phyloP scores from a whole-genome alignment of 2,329 filamentous ascomycete species.

The Aureobasidium sp. region DNA sequence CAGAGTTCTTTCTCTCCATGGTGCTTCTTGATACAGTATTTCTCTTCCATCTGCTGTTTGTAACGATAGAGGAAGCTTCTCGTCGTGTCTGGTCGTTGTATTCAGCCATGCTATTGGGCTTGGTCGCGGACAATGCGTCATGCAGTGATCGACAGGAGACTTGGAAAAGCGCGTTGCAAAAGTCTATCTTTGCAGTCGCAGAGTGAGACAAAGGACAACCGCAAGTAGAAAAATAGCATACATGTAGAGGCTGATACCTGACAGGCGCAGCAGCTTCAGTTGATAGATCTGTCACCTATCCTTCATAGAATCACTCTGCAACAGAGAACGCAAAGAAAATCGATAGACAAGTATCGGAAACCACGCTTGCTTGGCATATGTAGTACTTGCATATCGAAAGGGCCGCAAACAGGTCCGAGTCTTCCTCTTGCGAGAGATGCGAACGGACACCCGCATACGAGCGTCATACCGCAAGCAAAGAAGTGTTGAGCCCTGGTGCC shows the following conservation, averaged over 20 bases:
- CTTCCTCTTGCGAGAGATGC: neutral
- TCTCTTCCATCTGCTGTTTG: neutral
- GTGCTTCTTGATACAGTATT: too few relatives aligned
- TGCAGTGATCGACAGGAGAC: neutral
- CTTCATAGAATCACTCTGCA: neutral
- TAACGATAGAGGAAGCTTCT: neutral
- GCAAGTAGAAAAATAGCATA: neutral
- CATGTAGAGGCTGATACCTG: neutral
- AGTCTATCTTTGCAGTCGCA: neutral
- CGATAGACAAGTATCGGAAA: neutral
- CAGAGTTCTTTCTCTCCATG: neutral
- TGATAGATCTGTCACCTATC: neutral
- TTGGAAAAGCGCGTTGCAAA: neutral
- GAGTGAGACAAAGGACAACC: neutral
- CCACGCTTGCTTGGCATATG: neutral
- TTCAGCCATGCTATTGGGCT: neutral
- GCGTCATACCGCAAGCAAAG: constrained; percentile 1
- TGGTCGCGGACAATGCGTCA: neutral
- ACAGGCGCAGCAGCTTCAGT: neutral
- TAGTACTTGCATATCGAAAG: neutral
- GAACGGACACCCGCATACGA: constrained; percentile 4
- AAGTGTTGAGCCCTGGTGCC: neutral
- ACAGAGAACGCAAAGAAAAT: neutral
- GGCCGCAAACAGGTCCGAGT: neutral
- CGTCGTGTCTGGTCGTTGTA: neutral